Conservation (phyloP, 192 early-diverging fungal species). For the Diversispora epigaea region DNA sequence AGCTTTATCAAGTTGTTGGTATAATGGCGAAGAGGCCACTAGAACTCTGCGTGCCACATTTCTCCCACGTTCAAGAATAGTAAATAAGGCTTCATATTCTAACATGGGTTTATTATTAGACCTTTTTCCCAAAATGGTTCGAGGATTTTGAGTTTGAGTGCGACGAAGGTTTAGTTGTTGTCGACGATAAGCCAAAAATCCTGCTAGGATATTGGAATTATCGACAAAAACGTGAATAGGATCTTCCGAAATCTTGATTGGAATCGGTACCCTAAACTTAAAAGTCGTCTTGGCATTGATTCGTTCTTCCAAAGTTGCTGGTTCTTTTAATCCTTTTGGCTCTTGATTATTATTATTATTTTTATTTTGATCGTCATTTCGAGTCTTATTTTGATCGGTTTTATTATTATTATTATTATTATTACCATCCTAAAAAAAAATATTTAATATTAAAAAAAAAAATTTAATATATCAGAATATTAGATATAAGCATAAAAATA, state of each 20-base stretch:
- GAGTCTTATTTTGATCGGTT: no score
- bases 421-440: no score
- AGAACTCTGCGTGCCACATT: conserved; percentile 37
- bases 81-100: conserved; percentile 40
- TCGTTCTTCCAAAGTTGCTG: neutral
- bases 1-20: conserved; percentile 42
- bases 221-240: conserved; percentile 45
- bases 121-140: neutral
- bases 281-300: neutral
- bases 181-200: conserved; percentile 39
- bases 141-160: neutral
- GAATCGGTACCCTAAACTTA: conserved; percentile 16
- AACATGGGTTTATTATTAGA: conserved; percentile 32
- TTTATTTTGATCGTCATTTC: no score
- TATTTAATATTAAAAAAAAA: no score
- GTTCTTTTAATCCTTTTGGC: neutral
- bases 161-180: neutral
- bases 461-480: no score
- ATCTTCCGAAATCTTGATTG: conserved; percentile 24
- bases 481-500: no score
- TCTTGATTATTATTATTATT: neutral
- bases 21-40: conserved; percentile 46
- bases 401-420: no score
- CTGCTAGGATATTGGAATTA: conserved; percentile 49
- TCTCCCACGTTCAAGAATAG: conserved; percentile 37